Base-by-base conservation (phyloP, 2,329 filamentous ascomycete species). In the Nemania sp. region DNA sequence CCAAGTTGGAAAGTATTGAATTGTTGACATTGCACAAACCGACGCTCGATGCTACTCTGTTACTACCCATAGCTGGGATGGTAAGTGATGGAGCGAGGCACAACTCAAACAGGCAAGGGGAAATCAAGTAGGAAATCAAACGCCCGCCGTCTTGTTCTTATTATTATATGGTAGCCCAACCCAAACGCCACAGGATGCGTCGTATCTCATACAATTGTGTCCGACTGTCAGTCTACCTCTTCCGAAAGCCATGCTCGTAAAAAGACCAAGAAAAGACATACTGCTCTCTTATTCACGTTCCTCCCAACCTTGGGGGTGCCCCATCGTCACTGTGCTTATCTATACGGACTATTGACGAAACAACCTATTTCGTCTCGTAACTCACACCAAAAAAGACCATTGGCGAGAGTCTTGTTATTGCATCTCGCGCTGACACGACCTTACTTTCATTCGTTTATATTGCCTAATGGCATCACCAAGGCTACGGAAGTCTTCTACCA, bases 181-280 rank as follows among this genome's bases (percentile, higher is more conserved):
- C 47, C 52, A 20, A 66, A 69, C 70, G 69, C 74, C 68, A 22
- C 52, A 64, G 56, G 68, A 74, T 73, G 72, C 69, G 67, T 72
- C 69, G 68, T 69, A 69, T 68, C 66, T 72, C 74, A 75, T 73
- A 70, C 58, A 73, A 70, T 68, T 74, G 68, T 75, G 62, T 68
- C 70, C 49, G n/a, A 49, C 64, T 60, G 59, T 45, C 22, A 3
- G 26, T 47, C 18, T 60, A 51, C 49, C 15, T 29, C 18, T 49
- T 61, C 62, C 54, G 52, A 47, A 52, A 18, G 7, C 41, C 47
- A 61, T 61, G 26, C 57, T 43, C 29, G 20, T 55, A 22, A 63
- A 15, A 45, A 45, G 57, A 41, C 24, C 24, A 3, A 27, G 27
- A 15, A 51, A 32, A 13, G 7, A 10, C 41, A 26, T 15, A 5